phyloP scores from a whole-genome alignment of 225 moss, liverwort and hornwort species.

The Climacium dendroides region DNA sequence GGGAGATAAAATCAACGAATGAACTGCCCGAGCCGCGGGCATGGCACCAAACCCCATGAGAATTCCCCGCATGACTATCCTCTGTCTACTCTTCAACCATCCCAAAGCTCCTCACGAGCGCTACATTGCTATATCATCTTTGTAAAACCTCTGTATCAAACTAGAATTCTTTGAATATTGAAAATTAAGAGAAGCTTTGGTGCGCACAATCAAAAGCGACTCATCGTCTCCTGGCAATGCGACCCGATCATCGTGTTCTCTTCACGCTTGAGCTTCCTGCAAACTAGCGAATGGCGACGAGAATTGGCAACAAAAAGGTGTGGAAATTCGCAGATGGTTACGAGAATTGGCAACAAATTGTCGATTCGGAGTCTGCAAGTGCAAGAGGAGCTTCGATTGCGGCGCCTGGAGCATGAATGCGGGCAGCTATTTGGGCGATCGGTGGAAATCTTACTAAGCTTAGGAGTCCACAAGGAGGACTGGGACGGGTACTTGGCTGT shows the following conservation, averaged over 20 bases:
- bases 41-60: conserved; percentile 10
- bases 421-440: background rate
- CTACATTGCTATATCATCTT: background rate
- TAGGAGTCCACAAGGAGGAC: background rate
- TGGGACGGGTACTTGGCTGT: background rate
- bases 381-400: background rate
- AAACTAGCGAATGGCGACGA: background rate
- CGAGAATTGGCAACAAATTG: background rate
- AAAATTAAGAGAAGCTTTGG: background rate
- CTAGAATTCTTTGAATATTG: background rate
- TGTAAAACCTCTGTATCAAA: background rate
- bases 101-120: background rate
- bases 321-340: background rate
- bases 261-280: background rate
- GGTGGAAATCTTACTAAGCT: background rate
- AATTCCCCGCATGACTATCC: conserved; percentile 13
- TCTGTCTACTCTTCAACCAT: background rate
- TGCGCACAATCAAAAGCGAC: background rate
- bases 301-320: background rate
- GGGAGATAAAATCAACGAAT: conserved; percentile 7
- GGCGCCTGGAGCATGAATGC: background rate
- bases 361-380: background rate
- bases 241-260: background rate
- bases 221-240: background rate
- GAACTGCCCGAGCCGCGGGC: conserved; percentile 17